Base-by-base conservation (phyloP, 306 rosid species). In the Casuarina glauca region DNA sequence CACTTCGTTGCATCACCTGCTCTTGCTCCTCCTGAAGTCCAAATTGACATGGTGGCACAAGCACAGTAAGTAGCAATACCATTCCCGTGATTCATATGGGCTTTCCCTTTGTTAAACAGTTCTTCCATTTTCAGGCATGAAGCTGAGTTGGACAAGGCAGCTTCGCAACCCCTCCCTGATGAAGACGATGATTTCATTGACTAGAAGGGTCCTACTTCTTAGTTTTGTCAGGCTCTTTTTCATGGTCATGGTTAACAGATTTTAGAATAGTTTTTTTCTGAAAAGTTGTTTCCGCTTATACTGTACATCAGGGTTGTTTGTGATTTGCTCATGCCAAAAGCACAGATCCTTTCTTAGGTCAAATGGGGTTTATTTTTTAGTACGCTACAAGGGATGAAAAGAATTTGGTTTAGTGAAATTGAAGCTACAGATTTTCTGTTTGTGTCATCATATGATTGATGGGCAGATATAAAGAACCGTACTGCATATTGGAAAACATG, bases 11-110 rank as follows among this genome's bases (percentile, higher is more conserved):
- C 62, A 77, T 52, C 78, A 19, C 85, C 81, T 76, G 78, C 85
- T 26, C 81, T 82, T 36, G 78, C 78, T 73, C 85, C 82, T 57
- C 82, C 82, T 12, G 79, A 82, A 41, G 85, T 82, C 55, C 79
- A 57, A 3, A 82, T 82, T 67, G 82, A 82, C 79, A 15, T 77
- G 75, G 82, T 64, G 72, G 75, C 41, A 5, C 85, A 82, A 69
- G 69, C 46, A 44, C 49, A 67, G 82, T 77, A 73, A 46, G 80
- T 75, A 39, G 49, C 39, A 6, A 42, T 43, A 45, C 35, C 43
- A 5, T 74, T 46, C 20, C 13, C 2, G n/a, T 1, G 3, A 35
- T 53, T 72, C 26, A 26, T 55, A 19, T 57, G 9, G 13, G 64
- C 64, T 58, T 9, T 54, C 13, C 64, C 64, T 26, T 26, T 42